A percentile compares a stretch with the other conserved stretches of the same genome.
These are phyloP conservation scores for Mycena epipterygia DNA, from an alignment of 768 basidiomycete species.

Conservation along the genomic window DNA sequence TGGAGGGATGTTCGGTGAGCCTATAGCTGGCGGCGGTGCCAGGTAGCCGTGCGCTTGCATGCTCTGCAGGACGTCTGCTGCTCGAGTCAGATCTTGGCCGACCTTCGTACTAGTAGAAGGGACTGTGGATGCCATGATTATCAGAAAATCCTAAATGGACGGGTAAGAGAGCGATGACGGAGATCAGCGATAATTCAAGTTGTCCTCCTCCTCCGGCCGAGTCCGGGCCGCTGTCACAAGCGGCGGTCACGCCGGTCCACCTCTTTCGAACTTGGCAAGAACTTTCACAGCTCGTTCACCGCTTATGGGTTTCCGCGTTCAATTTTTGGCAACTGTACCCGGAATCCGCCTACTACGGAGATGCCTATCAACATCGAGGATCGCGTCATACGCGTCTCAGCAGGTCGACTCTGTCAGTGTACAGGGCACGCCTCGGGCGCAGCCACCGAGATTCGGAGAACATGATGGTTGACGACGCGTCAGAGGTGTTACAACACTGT, in stretches of 20 bases:
- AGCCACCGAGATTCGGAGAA: background rate
- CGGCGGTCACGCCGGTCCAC: too few relatives aligned
- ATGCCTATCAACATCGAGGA: too few relatives aligned
- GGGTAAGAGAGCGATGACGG: background rate
- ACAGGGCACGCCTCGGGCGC: too few relatives aligned
- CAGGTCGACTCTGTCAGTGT: too few relatives aligned
- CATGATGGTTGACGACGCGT: background rate
- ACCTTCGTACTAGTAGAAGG: constrained; percentile 42
- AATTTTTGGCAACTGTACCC: too few relatives aligned
- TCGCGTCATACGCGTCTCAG: too few relatives aligned
- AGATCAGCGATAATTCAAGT: too few relatives aligned
- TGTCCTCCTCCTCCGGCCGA: too few relatives aligned
- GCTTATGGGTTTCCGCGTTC: too few relatives aligned
- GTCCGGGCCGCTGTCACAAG: too few relatives aligned
- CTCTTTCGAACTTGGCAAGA: background rate
- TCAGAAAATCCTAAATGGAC: constrained; percentile 11
- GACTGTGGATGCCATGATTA: constrained; percentile 34
- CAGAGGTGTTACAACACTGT: background rate
- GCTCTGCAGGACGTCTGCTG: constrained; percentile 65
- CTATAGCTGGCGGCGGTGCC: constrained; percentile 35
- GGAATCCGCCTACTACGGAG: too few relatives aligned
- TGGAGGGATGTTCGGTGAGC: constrained; percentile 65
- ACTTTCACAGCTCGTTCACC: too few relatives aligned
- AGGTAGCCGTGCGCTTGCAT: constrained; percentile 58
- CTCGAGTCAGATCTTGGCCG: constrained; percentile 62